Conservation (phyloP, 2,329 filamentous ascomycete species). For the Clonostachys chloroleuca region DNA sequence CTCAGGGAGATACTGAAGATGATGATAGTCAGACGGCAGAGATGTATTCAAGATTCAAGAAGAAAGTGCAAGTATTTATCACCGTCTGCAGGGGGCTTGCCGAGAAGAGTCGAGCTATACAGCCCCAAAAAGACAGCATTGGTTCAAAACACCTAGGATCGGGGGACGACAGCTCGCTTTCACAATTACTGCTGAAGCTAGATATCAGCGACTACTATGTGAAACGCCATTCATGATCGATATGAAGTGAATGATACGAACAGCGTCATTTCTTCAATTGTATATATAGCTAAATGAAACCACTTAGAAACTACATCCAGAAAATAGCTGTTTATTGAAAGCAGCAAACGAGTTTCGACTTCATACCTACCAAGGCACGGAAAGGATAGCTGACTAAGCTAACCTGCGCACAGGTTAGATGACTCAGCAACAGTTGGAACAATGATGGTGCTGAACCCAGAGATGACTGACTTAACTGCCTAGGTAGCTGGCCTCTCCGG, state of each 20-base stretch:
- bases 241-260: neutral
- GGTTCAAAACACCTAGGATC: conserved; percentile 28
- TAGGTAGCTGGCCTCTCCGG: too few species aligned
- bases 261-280: too few species aligned
- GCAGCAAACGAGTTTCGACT: too few species aligned
- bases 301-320: too few species aligned
- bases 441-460: too few species aligned
- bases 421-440: too few species aligned
- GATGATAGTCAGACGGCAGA: conserved; percentile 16
- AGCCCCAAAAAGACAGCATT: conserved; percentile 9
- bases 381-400: too few species aligned
- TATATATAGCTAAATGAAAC: too few species aligned
- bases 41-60: conserved; percentile 63
- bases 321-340: too few species aligned
- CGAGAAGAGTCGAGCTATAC: conserved; percentile 43
- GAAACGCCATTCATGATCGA: conserved; percentile 7
- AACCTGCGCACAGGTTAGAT: too few species aligned
- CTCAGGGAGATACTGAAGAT: conserved; percentile 13
- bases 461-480: too few species aligned
- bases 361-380: too few species aligned
- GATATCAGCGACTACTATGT: conserved; percentile 68
- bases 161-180: conserved; percentile 54
- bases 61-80: conserved; percentile 71
- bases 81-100: conserved; percentile 64
- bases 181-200: conserved; percentile 62